Conservation (phyloP, 2,329 filamentous ascomycete genomes). For the Neonectria coccinea region DNA sequence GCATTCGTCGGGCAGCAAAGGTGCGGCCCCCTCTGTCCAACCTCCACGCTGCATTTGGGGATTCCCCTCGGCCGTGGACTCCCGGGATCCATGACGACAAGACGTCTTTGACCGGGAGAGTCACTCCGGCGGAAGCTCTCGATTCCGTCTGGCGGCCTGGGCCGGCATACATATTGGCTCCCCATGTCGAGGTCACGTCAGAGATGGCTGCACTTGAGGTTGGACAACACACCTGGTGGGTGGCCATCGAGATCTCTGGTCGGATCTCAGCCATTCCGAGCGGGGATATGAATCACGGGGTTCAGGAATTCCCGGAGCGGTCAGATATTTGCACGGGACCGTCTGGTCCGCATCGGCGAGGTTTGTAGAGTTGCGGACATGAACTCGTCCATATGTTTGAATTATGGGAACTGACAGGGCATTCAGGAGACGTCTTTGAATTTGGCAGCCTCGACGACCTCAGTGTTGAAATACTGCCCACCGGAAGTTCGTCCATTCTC, state of each 20-base stretch:
- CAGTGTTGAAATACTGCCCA: conserved; percentile 59
- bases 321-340: conserved; percentile 17
- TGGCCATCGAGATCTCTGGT: conserved; percentile 61
- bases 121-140: background rate
- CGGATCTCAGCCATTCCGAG: conserved; percentile 39
- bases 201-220: conserved; percentile 53
- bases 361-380: conserved; percentile 33
- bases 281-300: background rate
- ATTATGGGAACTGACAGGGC: conserved; percentile 17
- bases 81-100: background rate
- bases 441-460: conserved; percentile 65
- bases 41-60: conserved; percentile 24
- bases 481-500: conserved; percentile 54
- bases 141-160: conserved; percentile 5
- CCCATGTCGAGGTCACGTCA: conserved; percentile 58
- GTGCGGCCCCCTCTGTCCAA: conserved; percentile 39
- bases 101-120: background rate
- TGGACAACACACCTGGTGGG: conserved; percentile 57
- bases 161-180: conserved; percentile 51
- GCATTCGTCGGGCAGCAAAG: conserved; percentile 29
- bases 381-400: conserved; percentile 7
- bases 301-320: conserved; percentile 18
- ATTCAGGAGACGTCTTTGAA: conserved; percentile 50
- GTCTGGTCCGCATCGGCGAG: conserved; percentile 34
- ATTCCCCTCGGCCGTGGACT: conserved; percentile 1